Evolutionary conservation across 495 filamentous ascomycete genomes (phyloP).

Genomic region (Pyronema omphalodes): DNA sequence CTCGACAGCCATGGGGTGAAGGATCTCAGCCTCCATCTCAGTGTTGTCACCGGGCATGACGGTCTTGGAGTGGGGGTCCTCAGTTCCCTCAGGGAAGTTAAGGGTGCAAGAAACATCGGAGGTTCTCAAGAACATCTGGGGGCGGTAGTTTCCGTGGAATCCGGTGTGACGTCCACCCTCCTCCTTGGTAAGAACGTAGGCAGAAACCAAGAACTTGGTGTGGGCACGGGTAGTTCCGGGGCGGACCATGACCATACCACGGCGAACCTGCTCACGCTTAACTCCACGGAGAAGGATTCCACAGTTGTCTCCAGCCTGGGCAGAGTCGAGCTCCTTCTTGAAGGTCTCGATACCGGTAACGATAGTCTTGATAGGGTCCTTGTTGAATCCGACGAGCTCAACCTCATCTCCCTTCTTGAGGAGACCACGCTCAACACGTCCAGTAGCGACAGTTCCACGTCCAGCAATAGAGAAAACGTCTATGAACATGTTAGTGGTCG

Average conservation of each 20-base stretch:
- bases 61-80: conserved; percentile 46
- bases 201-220: conserved; percentile 77
- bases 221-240: conserved; percentile 65
- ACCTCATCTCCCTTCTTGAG: conserved; percentile 86
- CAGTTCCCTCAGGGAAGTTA: conserved; percentile 59
- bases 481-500: background rate
- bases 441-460: conserved; percentile 90
- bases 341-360: conserved; percentile 99
- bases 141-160: conserved; percentile 83
- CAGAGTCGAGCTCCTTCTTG: conserved; percentile 94
- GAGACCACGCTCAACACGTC: conserved; percentile 87
- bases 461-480: conserved; percentile 97
- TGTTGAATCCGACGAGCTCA: conserved; percentile 73
- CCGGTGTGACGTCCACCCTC: conserved; percentile 92
- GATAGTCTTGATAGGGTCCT: conserved; percentile 76
- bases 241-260: conserved; percentile 79
- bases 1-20: conserved; percentile 70
- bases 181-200: conserved; percentile 94
- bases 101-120: conserved; percentile 75
- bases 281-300: conserved; percentile 88
- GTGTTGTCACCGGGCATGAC: conserved; percentile 97
- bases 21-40: conserved; percentile 74
- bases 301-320: conserved; percentile 92
- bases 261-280: conserved; percentile 76
- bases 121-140: conserved; percentile 87